Base-by-base conservation (phyloP, 768 basidiomycete species). In the Tylopilus intermedius region DNA sequence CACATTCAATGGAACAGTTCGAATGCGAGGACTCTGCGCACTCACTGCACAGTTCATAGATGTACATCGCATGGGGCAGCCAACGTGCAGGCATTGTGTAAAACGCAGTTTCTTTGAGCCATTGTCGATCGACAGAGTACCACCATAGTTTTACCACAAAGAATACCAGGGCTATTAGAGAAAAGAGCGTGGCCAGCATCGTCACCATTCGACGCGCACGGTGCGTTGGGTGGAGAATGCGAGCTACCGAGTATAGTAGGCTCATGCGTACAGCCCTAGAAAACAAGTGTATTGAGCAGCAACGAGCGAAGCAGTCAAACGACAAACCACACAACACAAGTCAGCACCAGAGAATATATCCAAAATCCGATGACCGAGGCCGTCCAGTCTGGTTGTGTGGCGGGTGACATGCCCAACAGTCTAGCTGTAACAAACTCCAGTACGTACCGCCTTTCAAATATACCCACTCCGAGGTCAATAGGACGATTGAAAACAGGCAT, bases 401-500 rank as follows among this genome's bases (percentile, higher is more conserved):
- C 5, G 27, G 18, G 38, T 18, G 21, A 27, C 14, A 44, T 29
- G 13, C 30, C 21, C 9, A 22, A 43, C 11, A 15, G 4, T 22
- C 21, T 14, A 8, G 21, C 9, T 26, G 39, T 9, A 21, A 50
- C 8, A 33, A 48, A 9, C 32, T 27, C 8, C 7, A 27, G n/a
- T 45, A 59, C 57, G 29, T n/a, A 62, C 60, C 60, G 57, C 60
- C 60, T 30, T 59, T 15, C 38, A 38, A 35, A 39, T 54, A 51
- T 33, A 55, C 27, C 57, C 62, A 64, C 21, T 51, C 53, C 1
- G 49, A 27, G 38, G n/a, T 38, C 38, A 38, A n/a, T 3, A 38
- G 38, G 3, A 18, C 8, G 5, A 37, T 37, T 2, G 35, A 37
- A 15, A 13, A 15, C 3, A 37, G 35, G 14, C 35, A 37, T 37